Conservation (phyloP, 2,329 filamentous ascomycete species). For the Ilyonectria destructans region DNA sequence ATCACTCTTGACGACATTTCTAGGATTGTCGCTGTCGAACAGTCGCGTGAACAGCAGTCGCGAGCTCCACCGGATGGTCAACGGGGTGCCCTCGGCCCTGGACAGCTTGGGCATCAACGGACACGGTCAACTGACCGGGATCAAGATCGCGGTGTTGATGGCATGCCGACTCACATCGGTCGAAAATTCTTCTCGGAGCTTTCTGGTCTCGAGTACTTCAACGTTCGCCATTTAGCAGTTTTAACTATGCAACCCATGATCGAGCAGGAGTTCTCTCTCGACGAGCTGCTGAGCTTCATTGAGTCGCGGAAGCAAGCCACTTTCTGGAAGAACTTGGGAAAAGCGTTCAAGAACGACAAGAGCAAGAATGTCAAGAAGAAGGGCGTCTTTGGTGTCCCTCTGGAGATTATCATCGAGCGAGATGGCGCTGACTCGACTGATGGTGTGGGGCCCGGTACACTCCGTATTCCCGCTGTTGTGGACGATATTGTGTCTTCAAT, state of each 20-base stretch:
- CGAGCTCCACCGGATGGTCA: conserved; percentile 57
- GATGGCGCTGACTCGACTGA: conserved; percentile 98
- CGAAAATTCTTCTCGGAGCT: conserved; percentile 97
- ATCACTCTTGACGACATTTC: conserved; percentile 97
- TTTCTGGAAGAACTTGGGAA: conserved; percentile 98
- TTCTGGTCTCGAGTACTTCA: conserved; percentile 96
- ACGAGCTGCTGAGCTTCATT: conserved; percentile 92
- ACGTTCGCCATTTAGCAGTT: conserved; percentile 94
- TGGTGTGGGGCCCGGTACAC: conserved; percentile 91
- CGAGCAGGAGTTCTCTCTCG: conserved; percentile 91
- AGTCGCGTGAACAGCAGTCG: conserved; percentile 91
- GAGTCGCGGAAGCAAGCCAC: conserved; percentile 91
- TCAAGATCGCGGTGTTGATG: conserved; percentile 69
- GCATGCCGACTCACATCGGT: conserved; percentile 67
- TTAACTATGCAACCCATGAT: conserved; percentile 95
- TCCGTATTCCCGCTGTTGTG: conserved; percentile 94
- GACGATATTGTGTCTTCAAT: conserved; percentile 95
- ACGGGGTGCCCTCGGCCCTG: conserved; percentile 62
- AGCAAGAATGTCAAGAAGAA: conserved; percentile 88
- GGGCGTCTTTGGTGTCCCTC: conserved; percentile 90
- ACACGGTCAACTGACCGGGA: conserved; percentile 71
- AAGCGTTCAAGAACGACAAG: conserved; percentile 92
- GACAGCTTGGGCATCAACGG: conserved; percentile 69
- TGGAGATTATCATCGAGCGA: conserved; percentile 91
- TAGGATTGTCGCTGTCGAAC: conserved; percentile 94